Evolutionary conservation across 2,329 filamentous ascomycete species (phyloP).

Genomic region (Fusarium metavorans): DNA sequence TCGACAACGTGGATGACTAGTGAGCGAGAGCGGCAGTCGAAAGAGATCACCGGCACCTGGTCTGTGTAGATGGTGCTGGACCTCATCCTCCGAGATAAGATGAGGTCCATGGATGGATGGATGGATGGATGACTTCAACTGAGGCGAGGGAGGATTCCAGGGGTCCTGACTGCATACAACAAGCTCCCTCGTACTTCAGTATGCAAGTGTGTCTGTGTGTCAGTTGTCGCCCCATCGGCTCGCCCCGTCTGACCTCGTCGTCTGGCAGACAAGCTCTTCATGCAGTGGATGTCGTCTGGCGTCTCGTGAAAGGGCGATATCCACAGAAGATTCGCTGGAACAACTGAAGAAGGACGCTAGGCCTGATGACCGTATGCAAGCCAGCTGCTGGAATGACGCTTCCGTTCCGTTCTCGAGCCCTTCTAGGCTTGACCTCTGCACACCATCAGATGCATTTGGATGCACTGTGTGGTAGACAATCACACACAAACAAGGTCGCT

Average conservation of each 20-base stretch:
- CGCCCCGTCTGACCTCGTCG: constrained; percentile 3
- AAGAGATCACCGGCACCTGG: constrained; percentile 3
- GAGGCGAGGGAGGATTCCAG: background rate
- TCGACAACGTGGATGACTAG: background rate
- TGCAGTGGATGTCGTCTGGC: background rate
- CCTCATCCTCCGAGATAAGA: background rate
- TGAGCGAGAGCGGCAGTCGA: background rate
- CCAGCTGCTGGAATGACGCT: constrained; percentile 13
- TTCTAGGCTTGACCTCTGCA: constrained; percentile 13
- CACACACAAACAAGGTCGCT: constrained; percentile 10
- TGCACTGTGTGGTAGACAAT: constrained; percentile 4
- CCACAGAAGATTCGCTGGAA: constrained; percentile 32
- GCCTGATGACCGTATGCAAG: constrained; percentile 14
- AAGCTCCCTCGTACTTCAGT: background rate
- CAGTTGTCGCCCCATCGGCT: constrained; percentile 6
- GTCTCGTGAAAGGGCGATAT: constrained; percentile 9
- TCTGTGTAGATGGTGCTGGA: background rate
- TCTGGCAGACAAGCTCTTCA: background rate
- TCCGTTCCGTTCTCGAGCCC: constrained; percentile 4
- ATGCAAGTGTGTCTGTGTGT: constrained; percentile 4
- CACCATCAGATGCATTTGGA: background rate
- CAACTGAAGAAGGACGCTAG: constrained; percentile 29
- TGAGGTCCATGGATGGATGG: background rate
- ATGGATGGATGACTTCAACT: background rate
- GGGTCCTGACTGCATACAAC: background rate